Percentiles rank a stretch among this genome's conserved stretches.
Conservation (phyloP, 2,329 filamentous ascomycete species). For the Neopestalotiopsis sp. region DNA sequence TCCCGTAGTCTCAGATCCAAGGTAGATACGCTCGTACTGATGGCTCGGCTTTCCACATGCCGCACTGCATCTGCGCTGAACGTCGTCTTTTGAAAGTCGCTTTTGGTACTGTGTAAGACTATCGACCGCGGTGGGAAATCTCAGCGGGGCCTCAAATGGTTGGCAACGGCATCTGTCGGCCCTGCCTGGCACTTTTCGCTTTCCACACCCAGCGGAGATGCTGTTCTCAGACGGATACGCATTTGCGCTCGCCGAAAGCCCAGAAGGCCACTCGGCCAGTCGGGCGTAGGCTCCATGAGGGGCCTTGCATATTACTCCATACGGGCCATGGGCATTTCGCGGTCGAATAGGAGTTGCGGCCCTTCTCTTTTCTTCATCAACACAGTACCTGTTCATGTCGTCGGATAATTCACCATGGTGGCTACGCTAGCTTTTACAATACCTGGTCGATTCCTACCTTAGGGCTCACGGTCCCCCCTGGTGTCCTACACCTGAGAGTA, state of each 20-base stretch:
- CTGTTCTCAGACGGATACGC: background rate
- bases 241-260: background rate
- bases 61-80: too few relatives aligned
- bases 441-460: background rate
- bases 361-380: background rate
- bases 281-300: background rate
- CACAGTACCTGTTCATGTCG: background rate
- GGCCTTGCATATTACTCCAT: background rate
- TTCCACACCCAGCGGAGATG: background rate
- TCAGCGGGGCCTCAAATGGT: background rate
- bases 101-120: background rate
- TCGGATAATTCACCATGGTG: background rate
- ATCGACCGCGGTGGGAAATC: background rate
- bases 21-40: too few relatives aligned
- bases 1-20: too few relatives aligned
- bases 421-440: background rate
- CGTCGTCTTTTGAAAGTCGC: background rate
- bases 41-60: too few relatives aligned
- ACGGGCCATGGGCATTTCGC: background rate
- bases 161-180: background rate
- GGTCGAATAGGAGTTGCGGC: background rate
- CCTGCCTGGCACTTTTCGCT: background rate
- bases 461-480: background rate
- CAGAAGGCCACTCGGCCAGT: background rate
- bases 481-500: background rate